Base-by-base conservation (phyloP, 805 yeast species). In the Jamesozyma hellenica region DNA sequence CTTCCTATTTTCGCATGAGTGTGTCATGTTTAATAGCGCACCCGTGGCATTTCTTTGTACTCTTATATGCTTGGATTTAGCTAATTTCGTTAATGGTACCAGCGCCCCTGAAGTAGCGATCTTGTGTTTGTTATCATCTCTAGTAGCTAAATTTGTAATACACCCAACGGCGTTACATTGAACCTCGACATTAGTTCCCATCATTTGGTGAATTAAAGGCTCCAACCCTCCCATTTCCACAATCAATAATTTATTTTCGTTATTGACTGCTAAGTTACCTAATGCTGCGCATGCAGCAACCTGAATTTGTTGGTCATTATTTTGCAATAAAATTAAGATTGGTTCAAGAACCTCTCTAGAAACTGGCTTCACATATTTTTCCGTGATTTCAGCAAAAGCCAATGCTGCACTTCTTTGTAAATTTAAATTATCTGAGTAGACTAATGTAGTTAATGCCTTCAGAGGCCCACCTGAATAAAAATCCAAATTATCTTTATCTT, bases 81-180 rank as follows among this genome's bases (percentile, higher is more conserved):
- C 98, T 47, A 92, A 72, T 62, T 85, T 86, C 1, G 97, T 90
- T 53, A 92, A 73, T 3, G 98, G 98, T 25, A 86, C 80, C 44
- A 92, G 71, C 1, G 98, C 98, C 15, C 98, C 99, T 17, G 94
- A 80, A 36, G 87, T 81, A 16, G 99, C 99, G 53, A 92, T 92
- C 60, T 86, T 87, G 39, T 92, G 79, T 63, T 92, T 92, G 66
- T 92, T 92, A 55, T 86, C 95, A 63, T 92, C 99, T 64, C 85
- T 95, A 6, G 98, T 92, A 7, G 98, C 98, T 62, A 92, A 74
- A 59, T 92, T 92, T 28, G 99, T 92, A 56, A 92, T 88, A 61
- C 98, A 92, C 14, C 99, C 99, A 42, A 92, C 98, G 2, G 99
- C 98, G 59, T 92, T 92, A 64, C 99, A 92, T 65, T 92, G 98